Conservation (phyloP, 208 protist genomes). For the Leishmania major region DNA sequence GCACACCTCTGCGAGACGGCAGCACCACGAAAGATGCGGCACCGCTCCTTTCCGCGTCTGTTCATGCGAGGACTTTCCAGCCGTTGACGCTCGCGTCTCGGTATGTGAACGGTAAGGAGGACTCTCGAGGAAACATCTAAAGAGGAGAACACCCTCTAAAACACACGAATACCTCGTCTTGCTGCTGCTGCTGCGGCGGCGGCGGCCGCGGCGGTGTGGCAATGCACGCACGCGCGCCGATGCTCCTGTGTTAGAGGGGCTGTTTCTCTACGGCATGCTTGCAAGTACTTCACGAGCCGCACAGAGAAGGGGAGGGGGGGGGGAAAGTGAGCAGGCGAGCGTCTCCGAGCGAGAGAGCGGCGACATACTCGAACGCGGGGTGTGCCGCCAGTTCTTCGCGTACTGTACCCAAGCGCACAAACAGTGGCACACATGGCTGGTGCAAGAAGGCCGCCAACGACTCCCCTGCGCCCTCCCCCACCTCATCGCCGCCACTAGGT, state of each 20-base stretch:
- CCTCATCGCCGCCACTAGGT: not conserved
- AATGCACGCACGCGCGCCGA: not conserved
- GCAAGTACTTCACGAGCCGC: not conserved
- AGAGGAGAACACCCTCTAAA: too few species aligned
- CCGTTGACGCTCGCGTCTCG: too few species aligned
- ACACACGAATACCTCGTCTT: too few species aligned
- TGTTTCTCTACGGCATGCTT: not conserved
- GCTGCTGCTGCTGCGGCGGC: not conserved
- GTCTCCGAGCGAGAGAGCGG: too few species aligned
- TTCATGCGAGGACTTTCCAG: too few species aligned
- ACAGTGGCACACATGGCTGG: not conserved
- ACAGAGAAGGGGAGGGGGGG: not conserved
- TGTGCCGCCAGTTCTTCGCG: not conserved
- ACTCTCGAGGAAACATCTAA: too few species aligned
- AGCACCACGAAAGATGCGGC: not conserved
- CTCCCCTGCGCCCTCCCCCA: not conserved
- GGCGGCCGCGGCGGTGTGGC: too few species aligned
- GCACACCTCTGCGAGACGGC: not conserved
- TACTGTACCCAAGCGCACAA: not conserved
- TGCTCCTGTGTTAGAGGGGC: not conserved
- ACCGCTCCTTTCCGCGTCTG: too few species aligned
- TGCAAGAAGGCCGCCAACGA: not conserved
- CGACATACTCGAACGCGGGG: not conserved
- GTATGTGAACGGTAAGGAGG: too few species aligned
- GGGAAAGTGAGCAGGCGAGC: too few species aligned